Conservation (phyloP, 441 rosid species). For the Euphorbia corollata region DNA sequence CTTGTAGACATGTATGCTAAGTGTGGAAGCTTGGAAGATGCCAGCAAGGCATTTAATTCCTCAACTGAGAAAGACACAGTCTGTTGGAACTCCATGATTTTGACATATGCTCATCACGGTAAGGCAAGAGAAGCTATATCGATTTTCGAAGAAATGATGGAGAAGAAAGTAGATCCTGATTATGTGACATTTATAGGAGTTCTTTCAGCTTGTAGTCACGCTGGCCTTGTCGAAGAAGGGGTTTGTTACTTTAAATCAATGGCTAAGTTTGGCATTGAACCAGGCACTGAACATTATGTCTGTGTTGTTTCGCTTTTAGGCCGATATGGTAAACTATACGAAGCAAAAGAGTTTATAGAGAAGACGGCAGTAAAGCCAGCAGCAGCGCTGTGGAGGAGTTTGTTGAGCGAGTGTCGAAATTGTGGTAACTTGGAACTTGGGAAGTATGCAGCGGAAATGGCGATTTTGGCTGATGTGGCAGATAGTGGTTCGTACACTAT, state of each 20-base stretch:
- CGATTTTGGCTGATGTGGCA: slow-evolving; percentile 43
- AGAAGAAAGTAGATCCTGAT: slow-evolving; percentile 48
- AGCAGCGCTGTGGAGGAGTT: slow-evolving; percentile 57
- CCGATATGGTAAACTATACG: slow-evolving; percentile 46
- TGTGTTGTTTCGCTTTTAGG: slow-evolving; percentile 59
- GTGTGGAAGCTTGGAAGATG: slow-evolving; percentile 57
- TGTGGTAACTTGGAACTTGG: slow-evolving; percentile 48
- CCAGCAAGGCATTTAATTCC: slow-evolving; percentile 39
- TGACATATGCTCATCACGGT: slow-evolving; percentile 57
- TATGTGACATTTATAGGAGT: slow-evolving; percentile 58
- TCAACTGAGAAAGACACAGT: slow-evolving; percentile 37
- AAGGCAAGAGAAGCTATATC: slow-evolving; percentile 46
- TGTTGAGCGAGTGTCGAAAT: slow-evolving; percentile 48
- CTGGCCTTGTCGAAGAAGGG: slow-evolving; percentile 58
- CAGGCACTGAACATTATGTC: slow-evolving; percentile 60
- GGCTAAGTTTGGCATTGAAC: slow-evolving; percentile 45
- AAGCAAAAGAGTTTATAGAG: slow-evolving; percentile 57
- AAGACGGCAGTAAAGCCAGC: slow-evolving; percentile 43
- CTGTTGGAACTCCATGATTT: slow-evolving; percentile 71
- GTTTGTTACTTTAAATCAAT: slow-evolving; percentile 42
- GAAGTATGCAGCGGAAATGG: slow-evolving; percentile 59
- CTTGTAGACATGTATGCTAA: slow-evolving; percentile 69
- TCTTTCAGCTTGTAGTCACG: slow-evolving; percentile 70
- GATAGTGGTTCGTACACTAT: slow-evolving; percentile 60
- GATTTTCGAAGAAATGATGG: slow-evolving; percentile 47